A percentile compares a stretch with the other conserved stretches of the same genome.
These are phyloP conservation scores for Aurinia saxatilis DNA, from an alignment of 345 rosid genomes.

Conservation along the genomic window DNA sequence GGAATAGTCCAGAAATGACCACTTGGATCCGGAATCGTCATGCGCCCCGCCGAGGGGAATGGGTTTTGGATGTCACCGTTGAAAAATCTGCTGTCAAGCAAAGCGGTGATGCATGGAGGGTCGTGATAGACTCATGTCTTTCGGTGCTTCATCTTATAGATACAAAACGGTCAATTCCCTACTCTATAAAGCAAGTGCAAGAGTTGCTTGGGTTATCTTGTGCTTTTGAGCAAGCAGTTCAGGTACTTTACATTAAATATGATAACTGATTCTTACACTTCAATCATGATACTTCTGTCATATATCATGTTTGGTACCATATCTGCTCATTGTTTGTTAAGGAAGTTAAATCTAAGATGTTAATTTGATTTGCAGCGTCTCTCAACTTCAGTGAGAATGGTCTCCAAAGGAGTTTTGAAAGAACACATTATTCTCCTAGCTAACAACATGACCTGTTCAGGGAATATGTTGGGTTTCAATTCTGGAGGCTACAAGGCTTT, in stretches of 20 bases:
- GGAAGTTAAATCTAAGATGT: constrained; percentile 4
- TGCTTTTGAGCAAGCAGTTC: constrained; percentile 88
- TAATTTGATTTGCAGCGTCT: constrained; percentile 62
- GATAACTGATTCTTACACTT: not conserved
- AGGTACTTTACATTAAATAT: constrained; percentile 40
- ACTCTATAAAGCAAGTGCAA: constrained; percentile 83
- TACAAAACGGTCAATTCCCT: constrained; percentile 74
- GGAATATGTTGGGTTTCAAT: constrained; percentile 81
- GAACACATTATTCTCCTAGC: constrained; percentile 87
- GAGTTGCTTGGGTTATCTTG: constrained; percentile 83
- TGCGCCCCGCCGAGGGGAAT: constrained; percentile 50
- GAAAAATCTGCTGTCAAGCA: constrained; percentile 67
- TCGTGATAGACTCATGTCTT: constrained; percentile 77
- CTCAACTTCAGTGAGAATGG: constrained; percentile 71
- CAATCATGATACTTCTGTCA: not conserved
- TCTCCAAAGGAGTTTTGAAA: constrained; percentile 75
- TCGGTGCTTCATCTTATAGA: constrained; percentile 77
- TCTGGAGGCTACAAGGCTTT: constrained; percentile 78
- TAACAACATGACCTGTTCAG: constrained; percentile 84
- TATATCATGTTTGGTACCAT: not conserved
- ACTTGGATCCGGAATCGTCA: constrained; percentile 63
- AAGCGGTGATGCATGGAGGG: constrained; percentile 97
- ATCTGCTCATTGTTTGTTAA: not conserved
- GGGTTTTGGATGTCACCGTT: constrained; percentile 66
- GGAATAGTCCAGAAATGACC: constrained; percentile 65